Percentiles rank a stretch among this genome's conserved stretches.
These are phyloP conservation scores for Pisolithus albus DNA, from an alignment of 768 basidiomycete species.

Conservation along the genomic window DNA sequence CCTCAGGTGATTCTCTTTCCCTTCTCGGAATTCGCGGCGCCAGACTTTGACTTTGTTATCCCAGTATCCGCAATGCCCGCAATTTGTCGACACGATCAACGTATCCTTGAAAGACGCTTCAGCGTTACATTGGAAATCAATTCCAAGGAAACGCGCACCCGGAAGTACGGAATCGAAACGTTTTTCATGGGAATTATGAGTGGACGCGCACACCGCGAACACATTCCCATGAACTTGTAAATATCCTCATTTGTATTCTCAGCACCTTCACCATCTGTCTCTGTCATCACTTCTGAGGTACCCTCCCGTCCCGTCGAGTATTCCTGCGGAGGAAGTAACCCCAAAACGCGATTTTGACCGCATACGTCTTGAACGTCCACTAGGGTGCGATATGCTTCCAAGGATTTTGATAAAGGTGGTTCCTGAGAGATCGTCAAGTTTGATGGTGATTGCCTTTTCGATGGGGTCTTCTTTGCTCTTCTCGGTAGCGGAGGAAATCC, in stretches of 20 bases:
- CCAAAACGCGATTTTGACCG: conserved; percentile 76
- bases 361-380: conserved; percentile 84
- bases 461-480: conserved; percentile 36
- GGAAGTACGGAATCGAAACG: conserved; percentile 66
- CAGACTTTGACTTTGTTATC: conserved; percentile 98
- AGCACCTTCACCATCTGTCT: conserved; percentile 4
- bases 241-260: conserved; percentile 50
- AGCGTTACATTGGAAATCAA: background rate
- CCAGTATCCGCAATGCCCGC: conserved; percentile 88
- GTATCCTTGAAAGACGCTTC: conserved; percentile 55
- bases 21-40: conserved; percentile 77
- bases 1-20: conserved; percentile 86
- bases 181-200: conserved; percentile 92
- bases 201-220: conserved; percentile 80
- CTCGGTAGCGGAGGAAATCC: conserved; percentile 22
- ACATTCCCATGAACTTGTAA: conserved; percentile 89
- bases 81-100: conserved; percentile 97
- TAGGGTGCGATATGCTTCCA: conserved; percentile 82
- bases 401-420: conserved; percentile 95
- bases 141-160: background rate
- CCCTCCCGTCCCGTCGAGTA: conserved; percentile 1
- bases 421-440: conserved; percentile 87
- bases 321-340: conserved; percentile 51
- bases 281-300: background rate
- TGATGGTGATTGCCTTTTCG: conserved; percentile 72